Evolutionary conservation across 2,329 filamentous ascomycete species (phyloP).

Genomic region (Trichophyton rubrum): DNA sequence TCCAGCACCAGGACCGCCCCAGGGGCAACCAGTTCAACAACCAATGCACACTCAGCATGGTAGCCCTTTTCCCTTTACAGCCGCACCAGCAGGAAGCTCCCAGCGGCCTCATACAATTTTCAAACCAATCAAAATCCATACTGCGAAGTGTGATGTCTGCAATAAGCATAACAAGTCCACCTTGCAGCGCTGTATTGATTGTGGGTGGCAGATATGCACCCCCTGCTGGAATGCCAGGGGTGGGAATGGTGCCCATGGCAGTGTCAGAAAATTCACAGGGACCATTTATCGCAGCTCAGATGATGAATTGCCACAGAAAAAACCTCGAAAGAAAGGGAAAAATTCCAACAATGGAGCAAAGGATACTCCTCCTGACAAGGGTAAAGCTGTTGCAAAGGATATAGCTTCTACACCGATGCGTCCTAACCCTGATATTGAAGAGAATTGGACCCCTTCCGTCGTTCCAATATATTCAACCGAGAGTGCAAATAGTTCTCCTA

Average conservation of each 20-base stretch:
- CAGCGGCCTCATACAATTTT: constrained; percentile 17
- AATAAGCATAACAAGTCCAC: constrained; percentile 22
- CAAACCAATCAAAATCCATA: constrained; percentile 21
- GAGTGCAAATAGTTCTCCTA: neutral
- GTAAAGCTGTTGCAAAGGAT: neutral
- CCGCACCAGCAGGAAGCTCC: neutral
- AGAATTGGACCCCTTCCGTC: neutral
- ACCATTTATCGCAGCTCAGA: constrained; percentile 10
- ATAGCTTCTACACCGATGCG: neutral
- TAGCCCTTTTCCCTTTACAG: neutral
- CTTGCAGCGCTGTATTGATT: constrained; percentile 24
- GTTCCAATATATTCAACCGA: neutral
- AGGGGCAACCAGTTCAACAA: neutral
- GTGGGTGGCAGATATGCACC: constrained; percentile 27
- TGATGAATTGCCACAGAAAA: neutral
- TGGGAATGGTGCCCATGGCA: constrained; percentile 14
- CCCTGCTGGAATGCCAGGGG: constrained; percentile 18
- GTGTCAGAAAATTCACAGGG: constrained; percentile 11
- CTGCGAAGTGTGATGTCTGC: constrained; percentile 30
- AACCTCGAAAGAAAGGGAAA: neutral
- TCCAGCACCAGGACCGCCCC: neutral
- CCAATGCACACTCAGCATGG: neutral
- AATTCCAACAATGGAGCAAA: neutral
- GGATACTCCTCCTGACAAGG: neutral
- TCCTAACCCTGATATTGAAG: neutral